phyloP scores from a whole-genome alignment of 208 protist genomes.

The Crithidia fasciculata region DNA sequence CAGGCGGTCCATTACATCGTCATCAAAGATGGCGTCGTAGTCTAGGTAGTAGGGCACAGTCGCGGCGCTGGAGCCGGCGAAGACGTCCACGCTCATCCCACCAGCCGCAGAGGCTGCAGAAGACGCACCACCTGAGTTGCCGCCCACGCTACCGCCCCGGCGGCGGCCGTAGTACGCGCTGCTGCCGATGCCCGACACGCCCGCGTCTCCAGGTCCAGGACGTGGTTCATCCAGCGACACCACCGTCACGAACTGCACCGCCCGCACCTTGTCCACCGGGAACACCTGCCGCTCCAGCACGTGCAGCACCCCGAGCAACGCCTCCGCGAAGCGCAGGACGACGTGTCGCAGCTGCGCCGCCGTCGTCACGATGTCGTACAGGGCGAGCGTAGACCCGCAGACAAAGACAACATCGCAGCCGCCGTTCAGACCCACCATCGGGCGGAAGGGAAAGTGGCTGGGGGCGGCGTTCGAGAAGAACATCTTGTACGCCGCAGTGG shows the following conservation, averaged over 20 bases:
- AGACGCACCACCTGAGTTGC: not conserved
- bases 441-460: slow-evolving; percentile 74
- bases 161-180: slow-evolving; percentile 1
- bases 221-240: slow-evolving; percentile 71
- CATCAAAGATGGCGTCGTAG: slow-evolving; percentile 72
- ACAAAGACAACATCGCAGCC: slow-evolving; percentile 86
- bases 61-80: slow-evolving; percentile 11
- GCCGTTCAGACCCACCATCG: slow-evolving; percentile 72
- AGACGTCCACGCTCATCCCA: slow-evolving; percentile 29
- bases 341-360: slow-evolving; percentile 52
- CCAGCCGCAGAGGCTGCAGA: not conserved
- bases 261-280: slow-evolving; percentile 59
- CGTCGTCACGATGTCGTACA: slow-evolving; percentile 79
- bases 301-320: slow-evolving; percentile 81
- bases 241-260: slow-evolving; percentile 77
- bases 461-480: slow-evolving; percentile 71
- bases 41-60: slow-evolving; percentile 83
- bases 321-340: slow-evolving; percentile 69
- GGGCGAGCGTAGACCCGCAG: slow-evolving; percentile 57
- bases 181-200: not conserved
- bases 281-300: slow-evolving; percentile 69
- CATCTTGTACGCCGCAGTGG: slow-evolving; percentile 67
- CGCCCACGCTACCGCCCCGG: not conserved
- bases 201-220: not conserved
- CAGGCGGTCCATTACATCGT: slow-evolving; percentile 73